Base-by-base conservation (phyloP, 495 filamentous ascomycete species). In the Lasiosphaeris hirsuta region DNA sequence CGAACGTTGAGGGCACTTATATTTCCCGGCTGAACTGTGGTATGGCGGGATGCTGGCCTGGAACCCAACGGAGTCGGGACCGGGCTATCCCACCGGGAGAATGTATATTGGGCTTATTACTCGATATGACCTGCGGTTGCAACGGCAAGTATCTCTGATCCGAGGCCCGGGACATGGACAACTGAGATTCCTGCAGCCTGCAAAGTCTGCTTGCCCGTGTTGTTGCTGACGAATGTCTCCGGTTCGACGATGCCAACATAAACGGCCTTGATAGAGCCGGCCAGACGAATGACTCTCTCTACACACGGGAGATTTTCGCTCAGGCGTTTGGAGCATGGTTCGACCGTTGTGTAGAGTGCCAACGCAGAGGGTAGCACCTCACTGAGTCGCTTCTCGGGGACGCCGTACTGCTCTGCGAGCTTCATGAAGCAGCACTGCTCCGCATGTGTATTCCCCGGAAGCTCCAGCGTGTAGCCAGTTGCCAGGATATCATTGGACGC, bases 381-480 rank as follows among this genome's bases (percentile, higher is more conserved):
- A 13, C 63, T 71, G 10, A 92, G 75, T 10, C 74, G 61, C 17
- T 83, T 83, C 49, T 88, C 85, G 1, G 76, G 35, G 8, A 87
- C 70, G 40, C 60, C 69, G 48, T 73, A 63, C 46, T 70, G 63
- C 49, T 70, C 63, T n/a, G 85, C 80, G 23, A 87, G 80, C 70
- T 98, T 97, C 39, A 83, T 71, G 49, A 98, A 82, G 67, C 88
- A 92, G 75, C 85, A 90, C 75, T 98, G 91, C 64, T 98, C 94
- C 5, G 94, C 94, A 61, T 98, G 94, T 0, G 92, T 96, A 78
- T 98, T 98, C 11, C 92, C 94, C 0, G 84, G 79, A 10, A 94
- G 84, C 67, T 97, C 93, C 60, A 96, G 81, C 7, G 92, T 96
- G 77, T 92, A 97, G 49, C 93, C 92, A 1, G 90, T 92, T 2